Evolutionary conservation across 768 basidiomycete genomes (phyloP), one percentile per base, ranked within the genome.

Genomic region (Kwoniella botswanensis): DNA sequence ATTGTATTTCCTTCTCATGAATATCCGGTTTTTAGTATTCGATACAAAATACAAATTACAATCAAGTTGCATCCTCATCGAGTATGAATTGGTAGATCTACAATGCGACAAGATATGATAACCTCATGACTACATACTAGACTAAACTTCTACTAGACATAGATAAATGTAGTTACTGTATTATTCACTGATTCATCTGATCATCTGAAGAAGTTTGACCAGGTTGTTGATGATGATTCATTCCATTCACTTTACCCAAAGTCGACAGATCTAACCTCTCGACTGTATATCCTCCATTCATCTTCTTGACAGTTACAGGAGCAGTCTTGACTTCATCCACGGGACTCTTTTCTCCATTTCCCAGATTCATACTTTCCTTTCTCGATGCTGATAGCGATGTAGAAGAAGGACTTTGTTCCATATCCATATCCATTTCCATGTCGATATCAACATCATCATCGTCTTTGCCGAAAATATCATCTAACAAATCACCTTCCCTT

Each of bases 401-500:
- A 10, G 67, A 54, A 12, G 55, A 58, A n/a, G 65, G 56, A 17
- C 22, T 62, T 21, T 50, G 35, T 5, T 56, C 68, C 61, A 63
- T 35, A 6, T 71, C 70, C 68, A 67, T 63, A 46, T 67, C 68
- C 68, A 67, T 63, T 29, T 67, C 68, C 57, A 42, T 46, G 43
- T 73, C 72, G 41, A 61, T 65, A 35, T 58, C 63, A 41, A 63
- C 59, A 44, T 71, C 66, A 11, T 53, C 26, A 53, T 74, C 65
- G 26, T 69, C 67, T n/a, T 52, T 59, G 9, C 72, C 74, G 57
- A 74, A 74, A 42, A 74, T 74, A 35, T 74, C 74, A 41, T 65
- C 56, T 17, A 74, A 24, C 29, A 74, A 53, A 9, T 57, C 43
- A 21, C 44, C 56, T 42, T 63, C 50, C 22, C 57, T n/a, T 21